Percentiles rank a stretch among this genome's conserved stretches.
These are phyloP conservation scores for Microthyrium microscopicum DNA, from an alignment of 2,329 filamentous ascomycete species.

Conservation along the genomic window DNA sequence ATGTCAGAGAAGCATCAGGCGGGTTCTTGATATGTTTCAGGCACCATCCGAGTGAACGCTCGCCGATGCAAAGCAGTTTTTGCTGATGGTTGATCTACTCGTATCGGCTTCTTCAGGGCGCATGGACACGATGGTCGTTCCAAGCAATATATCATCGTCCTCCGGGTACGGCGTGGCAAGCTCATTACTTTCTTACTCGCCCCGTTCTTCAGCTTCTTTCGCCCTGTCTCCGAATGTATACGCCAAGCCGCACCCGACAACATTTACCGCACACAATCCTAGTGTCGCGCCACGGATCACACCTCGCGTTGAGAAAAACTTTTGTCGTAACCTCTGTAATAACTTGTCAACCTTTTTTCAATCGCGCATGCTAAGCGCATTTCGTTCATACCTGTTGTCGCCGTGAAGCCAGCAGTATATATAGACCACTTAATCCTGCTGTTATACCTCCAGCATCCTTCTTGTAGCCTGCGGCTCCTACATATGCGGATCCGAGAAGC, in stretches of 20 bases:
- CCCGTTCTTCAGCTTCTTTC: constrained; percentile 12
- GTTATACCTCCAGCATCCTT: constrained; percentile 47
- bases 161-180: no score
- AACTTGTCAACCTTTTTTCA: constrained; percentile 1
- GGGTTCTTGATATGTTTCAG: no score
- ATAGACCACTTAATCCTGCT: constrained; percentile 48
- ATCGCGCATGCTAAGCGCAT: neutral
- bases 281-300: constrained; percentile 35
- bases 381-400: constrained; percentile 27
- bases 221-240: constrained; percentile 33
- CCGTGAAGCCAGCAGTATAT: constrained; percentile 44
- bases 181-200: neutral
- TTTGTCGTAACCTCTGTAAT: constrained; percentile 24
- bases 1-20: no score
- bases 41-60: no score
- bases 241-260: constrained; percentile 33
- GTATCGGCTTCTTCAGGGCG: no score
- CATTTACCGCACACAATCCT: constrained; percentile 32
- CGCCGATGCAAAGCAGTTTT: no score
- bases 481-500: constrained; percentile 48
- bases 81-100: no score
- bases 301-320: constrained; percentile 34
- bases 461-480: constrained; percentile 46
- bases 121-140: no score
- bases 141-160: no score